These are phyloP conservation scores for Ophiosphaerella narmari DNA, from an alignment of 2,329 filamentous ascomycete species.

Conservation along the genomic window DNA sequence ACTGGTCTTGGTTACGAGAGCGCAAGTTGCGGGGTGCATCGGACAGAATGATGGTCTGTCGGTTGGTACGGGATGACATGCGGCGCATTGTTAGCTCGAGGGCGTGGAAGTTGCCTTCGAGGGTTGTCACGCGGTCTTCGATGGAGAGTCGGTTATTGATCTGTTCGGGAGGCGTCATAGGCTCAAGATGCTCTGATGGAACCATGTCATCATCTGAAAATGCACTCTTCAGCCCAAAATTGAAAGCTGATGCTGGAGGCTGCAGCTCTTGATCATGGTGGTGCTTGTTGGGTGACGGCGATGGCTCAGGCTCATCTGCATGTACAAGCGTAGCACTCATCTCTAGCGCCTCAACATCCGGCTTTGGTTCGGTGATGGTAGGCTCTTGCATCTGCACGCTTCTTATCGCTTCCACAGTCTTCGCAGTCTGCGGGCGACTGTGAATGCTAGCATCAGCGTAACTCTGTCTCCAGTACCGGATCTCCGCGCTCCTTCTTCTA, in stretches of 20 bases:
- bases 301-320: slow-evolving; percentile 21
- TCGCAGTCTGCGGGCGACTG: slow-evolving; percentile 41
- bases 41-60: slow-evolving; percentile 47
- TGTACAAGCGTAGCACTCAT: slow-evolving; percentile 31
- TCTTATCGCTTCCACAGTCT: slow-evolving; percentile 37
- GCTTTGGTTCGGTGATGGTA: slow-evolving; percentile 14
- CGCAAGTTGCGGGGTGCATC: slow-evolving; percentile 41
- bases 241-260: slow-evolving; percentile 40
- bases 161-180: slow-evolving; percentile 14
- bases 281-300: slow-evolving; percentile 9
- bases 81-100: slow-evolving; percentile 40
- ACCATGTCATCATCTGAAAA: slow-evolving; percentile 25
- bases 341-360: slow-evolving; percentile 21
- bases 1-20: slow-evolving; percentile 32
- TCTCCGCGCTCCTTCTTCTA: slow-evolving; percentile 41
- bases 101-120: slow-evolving; percentile 37
- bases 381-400: slow-evolving; percentile 30
- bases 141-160: slow-evolving; percentile 31
- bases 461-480: slow-evolving; percentile 44
- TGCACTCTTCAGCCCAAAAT: slow-evolving; percentile 41
- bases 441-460: slow-evolving; percentile 39
- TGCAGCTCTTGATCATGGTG: slow-evolving; percentile 4
- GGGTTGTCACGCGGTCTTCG: slow-evolving; percentile 40
- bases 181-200: slow-evolving; percentile 5
- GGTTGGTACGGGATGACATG: slow-evolving; percentile 39